phyloP scores from a whole-genome alignment of 257 asterid genomes.

The Primulina tabacum region DNA sequence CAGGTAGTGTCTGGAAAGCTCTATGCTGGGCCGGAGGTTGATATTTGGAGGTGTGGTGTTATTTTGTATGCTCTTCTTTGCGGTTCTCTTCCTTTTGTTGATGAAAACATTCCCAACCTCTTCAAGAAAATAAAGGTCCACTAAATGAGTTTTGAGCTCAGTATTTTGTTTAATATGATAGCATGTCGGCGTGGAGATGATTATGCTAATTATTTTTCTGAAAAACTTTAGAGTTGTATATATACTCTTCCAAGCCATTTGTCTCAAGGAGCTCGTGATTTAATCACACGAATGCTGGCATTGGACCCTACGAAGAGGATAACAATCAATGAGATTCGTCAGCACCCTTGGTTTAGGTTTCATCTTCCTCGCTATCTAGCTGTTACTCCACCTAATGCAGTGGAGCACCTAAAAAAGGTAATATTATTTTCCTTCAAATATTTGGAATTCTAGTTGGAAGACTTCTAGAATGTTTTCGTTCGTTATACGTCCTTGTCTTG shows the following conservation, averaged over 20 bases:
- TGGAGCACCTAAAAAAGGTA: constrained; percentile 68
- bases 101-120: constrained; percentile 91
- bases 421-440: constrained; percentile 5
- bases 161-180: neutral
- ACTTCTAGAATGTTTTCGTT: neutral
- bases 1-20: constrained; percentile 97
- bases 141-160: constrained; percentile 24
- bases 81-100: constrained; percentile 95
- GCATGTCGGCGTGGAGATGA: constrained; percentile 15
- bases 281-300: constrained; percentile 79
- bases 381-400: constrained; percentile 77
- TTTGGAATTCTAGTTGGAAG: neutral
- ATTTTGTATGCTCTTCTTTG: constrained; percentile 94
- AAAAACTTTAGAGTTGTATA: constrained; percentile 58
- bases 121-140: constrained; percentile 91
- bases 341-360: constrained; percentile 81
- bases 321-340: constrained; percentile 66
- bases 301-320: constrained; percentile 96
- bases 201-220: constrained; percentile 11
- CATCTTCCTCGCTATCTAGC: constrained; percentile 90
- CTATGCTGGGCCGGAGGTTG: constrained; percentile 96
- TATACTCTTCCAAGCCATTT: constrained; percentile 96
- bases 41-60: constrained; percentile 98
- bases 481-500: neutral
- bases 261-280: constrained; percentile 79